These are phyloP conservation scores for Metschnikowia proteae DNA, from an alignment of 805 yeast genomes.

Conservation along the genomic window DNA sequence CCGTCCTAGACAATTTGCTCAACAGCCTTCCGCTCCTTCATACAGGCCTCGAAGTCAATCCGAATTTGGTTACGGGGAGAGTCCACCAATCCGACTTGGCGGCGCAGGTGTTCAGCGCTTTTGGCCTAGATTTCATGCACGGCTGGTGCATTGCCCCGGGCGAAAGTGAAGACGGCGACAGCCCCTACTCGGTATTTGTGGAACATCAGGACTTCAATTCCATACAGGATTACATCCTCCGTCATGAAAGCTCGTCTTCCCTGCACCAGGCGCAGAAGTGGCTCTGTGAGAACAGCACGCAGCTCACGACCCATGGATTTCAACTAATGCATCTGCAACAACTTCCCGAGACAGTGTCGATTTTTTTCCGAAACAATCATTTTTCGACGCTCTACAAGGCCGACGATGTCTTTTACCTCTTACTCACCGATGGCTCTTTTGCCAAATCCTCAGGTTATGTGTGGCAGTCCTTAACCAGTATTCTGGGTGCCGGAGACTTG, in stretches of 20 bases:
- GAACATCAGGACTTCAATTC: slow-evolving; percentile 43
- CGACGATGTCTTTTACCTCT: slow-evolving; percentile 48
- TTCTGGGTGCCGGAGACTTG: slow-evolving; percentile 64
- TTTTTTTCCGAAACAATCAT: slow-evolving; percentile 88
- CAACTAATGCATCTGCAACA: slow-evolving; percentile 42
- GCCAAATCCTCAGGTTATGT: slow-evolving; percentile 43
- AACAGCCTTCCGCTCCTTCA: slow-evolving; percentile 59
- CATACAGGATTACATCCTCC: slow-evolving; percentile 53
- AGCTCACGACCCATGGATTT: slow-evolving; percentile 70
- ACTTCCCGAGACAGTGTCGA: slow-evolving; percentile 52
- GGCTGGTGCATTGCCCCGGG: slow-evolving; percentile 62
- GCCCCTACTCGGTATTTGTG: slow-evolving; percentile 14
- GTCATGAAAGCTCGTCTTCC: slow-evolving; percentile 11
- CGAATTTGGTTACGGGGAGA: slow-evolving; percentile 52
- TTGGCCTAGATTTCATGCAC: slow-evolving; percentile 63
- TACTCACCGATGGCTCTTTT: slow-evolving; percentile 76
- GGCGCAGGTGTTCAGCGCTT: slow-evolving; percentile 53
- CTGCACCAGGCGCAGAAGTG: slow-evolving; percentile 25
- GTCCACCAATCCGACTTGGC: slow-evolving; percentile 51
- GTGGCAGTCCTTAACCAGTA: slow-evolving; percentile 75
- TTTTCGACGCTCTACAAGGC: slow-evolving; percentile 66
- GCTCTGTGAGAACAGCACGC: slow-evolving; percentile 65
- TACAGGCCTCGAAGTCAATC: slow-evolving; percentile 70
- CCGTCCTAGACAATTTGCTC: slow-evolving; percentile 35
- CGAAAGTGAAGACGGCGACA: slow-evolving; percentile 19